Conservation (phyloP, 257 asterid species). For the Solanum bulbocastanum region DNA sequence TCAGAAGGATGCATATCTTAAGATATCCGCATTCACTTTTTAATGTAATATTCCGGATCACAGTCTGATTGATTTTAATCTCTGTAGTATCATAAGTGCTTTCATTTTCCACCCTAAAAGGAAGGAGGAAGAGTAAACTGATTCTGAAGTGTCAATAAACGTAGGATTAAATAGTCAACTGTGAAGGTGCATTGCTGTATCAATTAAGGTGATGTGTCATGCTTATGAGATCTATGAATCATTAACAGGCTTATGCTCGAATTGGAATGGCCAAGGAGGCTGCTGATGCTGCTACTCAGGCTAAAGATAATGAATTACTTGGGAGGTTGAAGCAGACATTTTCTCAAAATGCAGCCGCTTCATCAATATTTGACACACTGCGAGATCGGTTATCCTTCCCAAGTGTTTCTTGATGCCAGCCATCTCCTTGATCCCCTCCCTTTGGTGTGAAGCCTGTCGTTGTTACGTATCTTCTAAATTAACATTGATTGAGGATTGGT, state of each 20-base stretch:
- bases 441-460: not conserved
- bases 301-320: slow-evolving; percentile 83
- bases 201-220: not conserved
- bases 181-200: not conserved
- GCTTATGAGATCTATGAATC: not conserved
- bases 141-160: not conserved
- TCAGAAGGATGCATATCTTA: not conserved
- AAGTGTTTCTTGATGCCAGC: slow-evolving; percentile 44
- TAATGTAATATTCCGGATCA: not conserved
- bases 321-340: slow-evolving; percentile 59
- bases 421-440: not conserved
- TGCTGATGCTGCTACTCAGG: slow-evolving; percentile 84
- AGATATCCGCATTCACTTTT: not conserved
- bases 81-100: not conserved
- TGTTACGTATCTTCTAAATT: not conserved
- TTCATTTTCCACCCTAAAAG: not conserved
- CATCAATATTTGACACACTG: slow-evolving; percentile 68
- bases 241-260: slow-evolving; percentile 71
- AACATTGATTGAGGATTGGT: not conserved
- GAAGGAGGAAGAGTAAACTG: not conserved
- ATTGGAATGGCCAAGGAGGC: slow-evolving; percentile 98
- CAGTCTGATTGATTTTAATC: not conserved
- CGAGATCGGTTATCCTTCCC: slow-evolving; percentile 76
- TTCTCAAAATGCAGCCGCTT: slow-evolving; percentile 64
- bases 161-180: not conserved